Base-by-base conservation (phyloP, 139 green algal species). In the Micromonas commoda region DNA sequence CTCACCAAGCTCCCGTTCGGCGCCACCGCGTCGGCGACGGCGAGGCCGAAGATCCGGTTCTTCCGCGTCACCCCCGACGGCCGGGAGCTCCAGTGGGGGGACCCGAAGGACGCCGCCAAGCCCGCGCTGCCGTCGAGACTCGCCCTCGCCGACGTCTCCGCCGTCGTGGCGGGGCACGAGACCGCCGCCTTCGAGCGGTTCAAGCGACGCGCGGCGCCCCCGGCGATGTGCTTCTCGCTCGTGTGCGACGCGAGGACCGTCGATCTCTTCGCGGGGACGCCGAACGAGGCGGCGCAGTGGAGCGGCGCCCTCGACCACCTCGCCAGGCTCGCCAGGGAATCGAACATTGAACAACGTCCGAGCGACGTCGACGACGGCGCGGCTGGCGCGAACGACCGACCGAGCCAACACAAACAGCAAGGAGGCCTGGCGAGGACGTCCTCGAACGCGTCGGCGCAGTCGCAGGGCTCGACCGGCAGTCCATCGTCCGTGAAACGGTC, bases 1-100 rank as follows among this genome's bases (percentile, higher is more conserved):
- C 66, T 73, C 28, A 73, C 66, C 13, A 73, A 73, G 66, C 21
- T 73, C 20, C 66, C 66, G 32, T 73, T 45, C 33, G n/a, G n/a
- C 26, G 33, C 24, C 5, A 19, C 24, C 24, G 60, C 66, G 24
- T 5, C 5, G 16, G 26, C 66, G 31, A 73, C 45, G 33, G 60
- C 66, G 24, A 5, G 21, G 16, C 66, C 66, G 31, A 73, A 73
- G 33, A 31, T 73, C 5, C 66, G 66, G 26, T 73, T 73, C 66
- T 73, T 73, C 31, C 66, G 28, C 24, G 66, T 51, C 13, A 29
- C 33, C 21, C 20, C 24, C 20, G 6, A 73, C 33, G 66, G 21
- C 26, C n/a, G 16, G n/a, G 26, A 73, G 28, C 32, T 73, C 24
- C 32, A 29, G 21, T 73, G 66, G 66, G 66, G 66, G 5, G 66